These are phyloP conservation scores for Penicillium janthinellum DNA, from an alignment of 2,329 filamentous ascomycete genomes.

Conservation along the genomic window DNA sequence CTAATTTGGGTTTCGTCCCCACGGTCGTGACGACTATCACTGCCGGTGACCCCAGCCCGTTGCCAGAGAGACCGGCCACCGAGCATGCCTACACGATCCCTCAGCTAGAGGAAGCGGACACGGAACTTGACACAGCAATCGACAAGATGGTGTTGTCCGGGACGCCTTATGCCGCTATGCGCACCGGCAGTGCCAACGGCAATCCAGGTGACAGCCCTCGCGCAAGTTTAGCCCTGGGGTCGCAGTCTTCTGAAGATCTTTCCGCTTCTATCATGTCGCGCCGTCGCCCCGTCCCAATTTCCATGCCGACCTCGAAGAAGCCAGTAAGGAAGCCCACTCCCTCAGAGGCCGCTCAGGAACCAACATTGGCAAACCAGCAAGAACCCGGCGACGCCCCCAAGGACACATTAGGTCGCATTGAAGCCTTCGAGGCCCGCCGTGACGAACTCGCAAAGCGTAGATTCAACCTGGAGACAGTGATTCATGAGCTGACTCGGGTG, in stretches of 20 bases:
- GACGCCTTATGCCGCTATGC: constrained; percentile 60
- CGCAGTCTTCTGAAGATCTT: constrained; percentile 35
- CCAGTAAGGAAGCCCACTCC: constrained; percentile 47
- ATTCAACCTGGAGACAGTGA: constrained; percentile 70
- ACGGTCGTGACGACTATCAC: constrained; percentile 39
- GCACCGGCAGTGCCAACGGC: constrained; percentile 44
- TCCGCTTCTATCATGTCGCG: constrained; percentile 45
- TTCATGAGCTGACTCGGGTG: constrained; percentile 75
- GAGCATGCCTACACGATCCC: constrained; percentile 18
- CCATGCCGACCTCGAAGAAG: constrained; percentile 35
- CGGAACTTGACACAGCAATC: constrained; percentile 37
- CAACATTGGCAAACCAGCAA: constrained; percentile 55
- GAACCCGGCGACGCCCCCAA: constrained; percentile 57
- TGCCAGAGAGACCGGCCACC: constrained; percentile 39
- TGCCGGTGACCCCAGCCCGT: constrained; percentile 26
- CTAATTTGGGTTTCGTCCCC: constrained; percentile 29
- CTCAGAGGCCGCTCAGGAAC: constrained; percentile 32
- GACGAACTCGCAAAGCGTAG: constrained; percentile 67
- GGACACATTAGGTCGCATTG: constrained; percentile 64
- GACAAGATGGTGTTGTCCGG: constrained; percentile 48
- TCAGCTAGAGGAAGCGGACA: constrained; percentile 14
- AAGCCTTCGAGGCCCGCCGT: constrained; percentile 66
- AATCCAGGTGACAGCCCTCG: constrained; percentile 42
- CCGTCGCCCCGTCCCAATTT: constrained; percentile 41
- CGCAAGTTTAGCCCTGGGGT: constrained; percentile 35